Base-by-base conservation (phyloP, 106 monocot species). In the Amphibolis antarctica region DNA sequence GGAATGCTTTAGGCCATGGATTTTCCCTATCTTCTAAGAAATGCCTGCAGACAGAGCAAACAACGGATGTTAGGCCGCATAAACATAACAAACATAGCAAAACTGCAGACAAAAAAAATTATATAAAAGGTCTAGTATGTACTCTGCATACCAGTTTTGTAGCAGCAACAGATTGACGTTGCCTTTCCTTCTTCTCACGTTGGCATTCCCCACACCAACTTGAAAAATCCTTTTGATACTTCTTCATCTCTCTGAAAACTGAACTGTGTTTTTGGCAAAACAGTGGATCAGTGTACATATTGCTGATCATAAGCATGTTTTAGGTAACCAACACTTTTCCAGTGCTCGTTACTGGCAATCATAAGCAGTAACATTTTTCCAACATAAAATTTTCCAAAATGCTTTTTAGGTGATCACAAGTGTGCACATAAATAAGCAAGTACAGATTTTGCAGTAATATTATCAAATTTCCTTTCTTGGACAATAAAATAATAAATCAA, bases 181-280 rank as follows among this genome's bases (percentile, higher is more conserved):
- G 86, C 60, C 94, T 79, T 59, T 80, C 83, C 56, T 79, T 89
- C 84, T 84, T 96, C 59, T 84, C 89, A 18, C 79, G 83, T 28
- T 84, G 73, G 59, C 94, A 96, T 66, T 89, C 83, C n/a, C 81
- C 79, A 46, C 94, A 96, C 94, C 94, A 96, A 68, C 72, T 63
- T 12, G 94, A 80, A 63, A 81, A 96, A 66, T 96, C 94, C 81
- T 89, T 83, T 57, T 80, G 83, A 49, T 84, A 89, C 71, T 82
- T 96, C 61, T 76, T 89, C 80, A 80, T 85, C 63, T 96, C 94
- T 78, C 94, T 79, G 42, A 89, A 89, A 13, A 78, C 71, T 20
- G 94, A 89, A 55, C 94, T 89, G 81, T 23, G 73, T 53, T 11
- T 6, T 49, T 4, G 50, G n/a, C 42, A 44, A 62, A 12, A 17